Conservation (phyloP, 148 eudicot genomes). For the Amaranthus cruentus region DNA sequence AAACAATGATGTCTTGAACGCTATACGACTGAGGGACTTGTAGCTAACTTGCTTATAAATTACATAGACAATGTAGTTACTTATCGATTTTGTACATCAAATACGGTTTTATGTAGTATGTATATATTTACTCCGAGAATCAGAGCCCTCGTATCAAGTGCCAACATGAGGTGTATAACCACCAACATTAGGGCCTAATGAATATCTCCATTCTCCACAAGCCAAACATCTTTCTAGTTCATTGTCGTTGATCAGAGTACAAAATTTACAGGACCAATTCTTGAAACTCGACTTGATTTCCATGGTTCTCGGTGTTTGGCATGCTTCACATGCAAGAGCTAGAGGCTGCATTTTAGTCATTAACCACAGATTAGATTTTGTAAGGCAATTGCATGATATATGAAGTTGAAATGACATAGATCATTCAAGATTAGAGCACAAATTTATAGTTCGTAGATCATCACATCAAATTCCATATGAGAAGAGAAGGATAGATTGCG, state of each 20-base stretch:
- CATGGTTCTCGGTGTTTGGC: slow-evolving; percentile 49
- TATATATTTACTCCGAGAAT: not conserved
- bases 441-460: not conserved
- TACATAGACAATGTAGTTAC: not conserved
- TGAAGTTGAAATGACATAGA: not conserved
- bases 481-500: too few relatives aligned
- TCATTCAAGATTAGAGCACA: not conserved
- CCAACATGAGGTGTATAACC: slow-evolving; percentile 50
- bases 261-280: slow-evolving; percentile 73
- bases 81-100: not conserved
- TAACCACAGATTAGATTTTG: slow-evolving; percentile 1
- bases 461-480: not conserved
- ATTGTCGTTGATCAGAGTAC: slow-evolving; percentile 65
- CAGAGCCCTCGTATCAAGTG: slow-evolving; percentile 28
- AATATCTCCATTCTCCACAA: slow-evolving; percentile 85
- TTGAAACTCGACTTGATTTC: slow-evolving; percentile 27
- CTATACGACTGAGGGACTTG: too few relatives aligned
- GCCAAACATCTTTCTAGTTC: slow-evolving; percentile 58
- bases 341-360: slow-evolving; percentile 51
- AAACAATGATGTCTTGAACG: too few relatives aligned
- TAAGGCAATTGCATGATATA: not conserved
- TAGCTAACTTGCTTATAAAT: too few relatives aligned
- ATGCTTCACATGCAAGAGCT: slow-evolving; percentile 63
- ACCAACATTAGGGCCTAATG: slow-evolving; percentile 56
- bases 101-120: not conserved